These are phyloP conservation scores for Rutstroemia sydowiana DNA, from an alignment of 2,329 filamentous ascomycete species.

Conservation along the genomic window DNA sequence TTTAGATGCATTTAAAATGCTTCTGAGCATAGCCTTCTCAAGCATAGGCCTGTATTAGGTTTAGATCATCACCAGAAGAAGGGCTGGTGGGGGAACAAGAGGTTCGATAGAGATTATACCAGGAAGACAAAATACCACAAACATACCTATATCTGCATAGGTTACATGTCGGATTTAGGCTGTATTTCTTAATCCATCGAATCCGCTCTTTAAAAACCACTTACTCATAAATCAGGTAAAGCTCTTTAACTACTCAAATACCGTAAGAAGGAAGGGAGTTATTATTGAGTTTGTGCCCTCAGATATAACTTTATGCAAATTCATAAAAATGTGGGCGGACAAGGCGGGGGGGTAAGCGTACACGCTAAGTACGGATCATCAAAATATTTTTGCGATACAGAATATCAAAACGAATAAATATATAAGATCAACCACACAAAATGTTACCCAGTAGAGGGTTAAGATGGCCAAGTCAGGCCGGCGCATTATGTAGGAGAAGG, in stretches of 20 bases:
- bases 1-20: too few species aligned
- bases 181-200: neutral
- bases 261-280: too few species aligned
- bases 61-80: neutral
- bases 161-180: neutral
- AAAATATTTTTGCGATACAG: conserved; percentile 21
- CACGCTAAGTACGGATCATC: neutral
- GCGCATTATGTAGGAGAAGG: conserved; percentile 30
- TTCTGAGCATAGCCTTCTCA: too few species aligned
- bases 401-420: conserved; percentile 2
- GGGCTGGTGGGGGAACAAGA: neutral
- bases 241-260: too few species aligned
- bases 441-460: conserved; percentile 52
- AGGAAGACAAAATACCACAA: conserved; percentile 18
- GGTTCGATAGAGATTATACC: too few species aligned
- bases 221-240: too few species aligned
- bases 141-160: neutral
- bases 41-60: too few species aligned
- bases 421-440: conserved; percentile 15
- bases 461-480: conserved; percentile 38
- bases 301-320: too few species aligned
- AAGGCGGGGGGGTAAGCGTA: neutral
- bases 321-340: too few species aligned
- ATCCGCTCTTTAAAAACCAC: too few species aligned
- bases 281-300: too few species aligned